Base-by-base conservation (phyloP, 177 flowering plant species). In the Vitis hybrid region DNA sequence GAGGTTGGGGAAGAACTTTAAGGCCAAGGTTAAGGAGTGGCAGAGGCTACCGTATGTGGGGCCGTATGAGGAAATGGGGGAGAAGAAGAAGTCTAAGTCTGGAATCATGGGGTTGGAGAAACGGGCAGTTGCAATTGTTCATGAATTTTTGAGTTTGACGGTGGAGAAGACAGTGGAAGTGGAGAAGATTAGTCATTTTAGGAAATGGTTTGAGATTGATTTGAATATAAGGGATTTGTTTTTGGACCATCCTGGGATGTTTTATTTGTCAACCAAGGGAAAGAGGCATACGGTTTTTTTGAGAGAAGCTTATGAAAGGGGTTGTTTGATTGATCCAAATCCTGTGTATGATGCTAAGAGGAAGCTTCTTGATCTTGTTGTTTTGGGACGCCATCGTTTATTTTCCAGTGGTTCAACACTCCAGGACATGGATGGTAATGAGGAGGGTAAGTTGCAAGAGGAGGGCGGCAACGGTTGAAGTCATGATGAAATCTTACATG, bases 91-190 rank as follows among this genome's bases (percentile, higher is more conserved):
- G 51, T 71, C 77, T 5, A 89, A 75, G 78, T 78, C 72, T 11
- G 88, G 85, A 51, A 68, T 70, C 52, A 83, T 67, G 86, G 73
- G 58, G 50, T 16, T 76, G 82, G 96, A 95, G 86, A 95, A 95
- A 71, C 79, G 97, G 51, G 98, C 95, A 3, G 97, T 95, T 60
- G 94, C 84, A 50, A 83, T 90, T 19, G 87, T 83, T 66, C 99
- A 93, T 68, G 98, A 93, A 76, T 91, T 95, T 74, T 77, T 95
- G 79, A 95, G 89, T 75, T 81, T 95, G 85, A 91, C 98, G 0
- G 97, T 91, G 76, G 99, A 93, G 85, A 93, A 93, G 81, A 91
- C 86, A 92, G 87, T 95, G 67, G 98, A 91, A 77, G 98, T 95
- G 70, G 98, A 93, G 86, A 93, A 90, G 87, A 89, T 93, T 10